Evolutionary conservation across 2,329 filamentous ascomycete species (phyloP), one percentile per base, ranked within the genome.

Genomic region (Samsoniella hepiali): DNA sequence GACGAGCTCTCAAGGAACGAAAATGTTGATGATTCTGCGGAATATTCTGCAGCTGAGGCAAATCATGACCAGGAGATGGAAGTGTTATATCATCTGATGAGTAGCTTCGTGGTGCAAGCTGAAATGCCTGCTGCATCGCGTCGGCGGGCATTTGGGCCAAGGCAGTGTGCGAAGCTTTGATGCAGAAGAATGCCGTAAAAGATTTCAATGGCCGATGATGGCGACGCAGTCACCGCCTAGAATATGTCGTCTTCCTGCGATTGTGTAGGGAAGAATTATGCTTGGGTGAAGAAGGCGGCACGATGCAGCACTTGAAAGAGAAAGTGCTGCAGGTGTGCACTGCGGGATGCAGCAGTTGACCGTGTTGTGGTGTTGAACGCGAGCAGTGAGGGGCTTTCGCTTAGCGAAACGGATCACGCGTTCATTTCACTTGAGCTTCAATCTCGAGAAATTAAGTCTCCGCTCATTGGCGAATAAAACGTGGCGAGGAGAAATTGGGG

Each of bases 1-100:
- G 57, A 45, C 67, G 67, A 63, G 49, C 68, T 70, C 69, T 69
- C 66, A 61, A 10, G 8, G 58, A 34, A 36, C 36, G 34, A 36
- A 49, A 61, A 8, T 32, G 51, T 10, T 55, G 57, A 60, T 49
- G 56, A n/a, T 22, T 51, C 9, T 44, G 47, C 5, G n/a, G n/a
- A 11, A 3, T 31, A 17, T 8, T 29, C 17, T 56, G 36, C 54
- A 38, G 11, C 29, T 51, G 54, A 29, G 36, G 34, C 36, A 36
- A 58, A 31, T 29, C 40, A 62, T 22, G 32, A 2, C 8, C n/a
- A 42, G 53, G 31, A 22, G 50, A 22, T 17, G 59, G 11, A 15
- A 27, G 8, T n/a, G 38, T 31, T 54, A 56, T 56, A 49, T 62
- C 32, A 32, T 56, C 51, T 1, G 51, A 62, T 2, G 59, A 62